Conservation (phyloP, 2,329 filamentous ascomycete genomes). For the Calonectria pseudoreteaudii region DNA sequence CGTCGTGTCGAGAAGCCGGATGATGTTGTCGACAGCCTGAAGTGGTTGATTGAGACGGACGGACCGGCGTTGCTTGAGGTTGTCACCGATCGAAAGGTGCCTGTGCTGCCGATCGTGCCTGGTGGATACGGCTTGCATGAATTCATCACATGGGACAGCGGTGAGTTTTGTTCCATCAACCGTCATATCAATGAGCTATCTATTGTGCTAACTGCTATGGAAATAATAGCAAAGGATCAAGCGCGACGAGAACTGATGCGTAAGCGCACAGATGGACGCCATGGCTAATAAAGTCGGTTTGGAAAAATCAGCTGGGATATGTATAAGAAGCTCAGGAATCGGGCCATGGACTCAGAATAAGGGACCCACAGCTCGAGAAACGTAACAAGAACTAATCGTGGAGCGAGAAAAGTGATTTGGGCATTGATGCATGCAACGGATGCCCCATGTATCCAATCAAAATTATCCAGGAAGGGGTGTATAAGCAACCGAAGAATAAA, state of each 20-base stretch:
- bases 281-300: background rate
- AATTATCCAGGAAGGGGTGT: too few relatives aligned
- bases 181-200: background rate
- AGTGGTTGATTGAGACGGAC: conserved; percentile 89
- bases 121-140: background rate
- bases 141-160: background rate
- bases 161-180: background rate
- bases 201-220: background rate
- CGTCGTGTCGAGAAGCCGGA: conserved; percentile 78
- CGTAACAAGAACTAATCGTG: background rate
- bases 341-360: background rate
- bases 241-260: background rate
- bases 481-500: background rate
- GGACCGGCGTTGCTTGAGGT: conserved; percentile 95
- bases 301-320: background rate
- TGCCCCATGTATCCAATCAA: background rate
- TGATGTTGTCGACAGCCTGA: conserved; percentile 80
- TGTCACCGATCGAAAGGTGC: conserved; percentile 34
- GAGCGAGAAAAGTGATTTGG: background rate
- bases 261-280: background rate
- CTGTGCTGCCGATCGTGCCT: background rate
- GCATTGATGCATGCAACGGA: background rate
- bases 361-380: background rate
- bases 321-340: background rate
- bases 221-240: background rate